Conservation (phyloP, 495 filamentous ascomycete genomes). For the Friedmanniomyces endolithicus region DNA sequence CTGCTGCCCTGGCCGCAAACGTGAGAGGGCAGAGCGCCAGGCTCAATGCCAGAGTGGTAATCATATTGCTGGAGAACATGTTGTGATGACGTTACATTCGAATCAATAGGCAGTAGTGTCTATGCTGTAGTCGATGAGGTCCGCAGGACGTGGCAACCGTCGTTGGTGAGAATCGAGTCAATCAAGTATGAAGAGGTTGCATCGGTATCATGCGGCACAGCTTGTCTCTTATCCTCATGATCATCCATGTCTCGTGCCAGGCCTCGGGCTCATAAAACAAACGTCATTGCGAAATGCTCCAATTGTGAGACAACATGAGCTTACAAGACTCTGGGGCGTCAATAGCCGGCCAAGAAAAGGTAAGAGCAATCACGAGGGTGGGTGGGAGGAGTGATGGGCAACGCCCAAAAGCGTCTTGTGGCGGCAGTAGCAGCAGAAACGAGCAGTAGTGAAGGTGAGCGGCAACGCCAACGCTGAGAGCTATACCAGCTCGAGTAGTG, state of each 20-base stretch:
- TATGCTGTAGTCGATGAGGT: neutral
- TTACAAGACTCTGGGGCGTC: neutral
- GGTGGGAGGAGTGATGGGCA: too few relatives aligned
- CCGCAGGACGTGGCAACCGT: neutral
- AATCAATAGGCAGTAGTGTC: neutral
- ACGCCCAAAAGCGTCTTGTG: too few relatives aligned
- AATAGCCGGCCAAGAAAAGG: neutral
- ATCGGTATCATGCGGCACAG: neutral
- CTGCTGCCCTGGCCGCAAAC: conserved; percentile 16
- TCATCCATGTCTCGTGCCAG: neutral
- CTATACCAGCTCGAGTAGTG: neutral
- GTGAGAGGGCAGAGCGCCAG: conserved; percentile 11
- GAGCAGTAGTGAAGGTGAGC: too few relatives aligned
- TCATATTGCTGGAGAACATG: neutral
- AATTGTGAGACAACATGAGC: too few relatives aligned
- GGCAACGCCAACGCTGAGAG: neutral
- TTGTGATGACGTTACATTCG: neutral
- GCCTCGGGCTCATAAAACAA: neutral
- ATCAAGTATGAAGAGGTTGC: neutral
- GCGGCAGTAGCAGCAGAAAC: too few relatives aligned
- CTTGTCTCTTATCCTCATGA: neutral
- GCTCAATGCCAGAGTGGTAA: conserved; percentile 2
- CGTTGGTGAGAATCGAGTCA: neutral
- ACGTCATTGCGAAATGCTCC: neutral
- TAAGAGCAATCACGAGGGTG: neutral